Conservation (phyloP, 306 rosid species). For the Sindora glabra region DNA sequence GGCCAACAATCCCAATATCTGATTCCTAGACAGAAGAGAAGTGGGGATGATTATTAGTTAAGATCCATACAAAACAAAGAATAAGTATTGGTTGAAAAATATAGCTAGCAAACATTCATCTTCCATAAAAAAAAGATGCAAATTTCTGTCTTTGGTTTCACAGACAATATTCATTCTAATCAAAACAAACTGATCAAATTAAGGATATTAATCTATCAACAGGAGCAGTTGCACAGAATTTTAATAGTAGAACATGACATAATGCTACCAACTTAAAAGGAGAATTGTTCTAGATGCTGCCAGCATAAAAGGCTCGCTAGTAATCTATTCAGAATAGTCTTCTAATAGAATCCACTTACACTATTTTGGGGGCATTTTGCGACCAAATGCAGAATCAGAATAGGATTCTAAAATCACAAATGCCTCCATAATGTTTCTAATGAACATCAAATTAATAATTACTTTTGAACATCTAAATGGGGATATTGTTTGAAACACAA, state of each 20-base stretch:
- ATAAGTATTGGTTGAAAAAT: not conserved
- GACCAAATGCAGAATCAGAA: not conserved
- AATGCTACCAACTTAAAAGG: not conserved
- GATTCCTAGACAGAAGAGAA: constrained; percentile 29
- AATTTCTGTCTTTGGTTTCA: not conserved
- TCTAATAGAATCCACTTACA: not conserved
- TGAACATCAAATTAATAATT: not conserved
- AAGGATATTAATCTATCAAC: not conserved
- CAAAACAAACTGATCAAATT: constrained; percentile 1
- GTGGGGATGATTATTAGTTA: not conserved
- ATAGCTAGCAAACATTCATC: not conserved
- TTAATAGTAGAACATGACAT: not conserved
- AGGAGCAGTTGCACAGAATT: not conserved
- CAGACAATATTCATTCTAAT: not conserved
- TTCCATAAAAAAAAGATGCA: not conserved
- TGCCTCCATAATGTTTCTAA: not conserved
- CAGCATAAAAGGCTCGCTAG: not conserved
- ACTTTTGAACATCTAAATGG: too few species aligned
- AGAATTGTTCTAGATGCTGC: not conserved
- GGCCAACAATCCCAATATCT: constrained; percentile 21
- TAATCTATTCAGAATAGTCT: not conserved
- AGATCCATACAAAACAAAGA: not conserved
- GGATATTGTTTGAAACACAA: not conserved
- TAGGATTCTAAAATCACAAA: not conserved
- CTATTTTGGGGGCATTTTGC: not conserved